Conservation (phyloP, 2,329 filamentous ascomycete species). For the Ambrosiella xylebori region DNA sequence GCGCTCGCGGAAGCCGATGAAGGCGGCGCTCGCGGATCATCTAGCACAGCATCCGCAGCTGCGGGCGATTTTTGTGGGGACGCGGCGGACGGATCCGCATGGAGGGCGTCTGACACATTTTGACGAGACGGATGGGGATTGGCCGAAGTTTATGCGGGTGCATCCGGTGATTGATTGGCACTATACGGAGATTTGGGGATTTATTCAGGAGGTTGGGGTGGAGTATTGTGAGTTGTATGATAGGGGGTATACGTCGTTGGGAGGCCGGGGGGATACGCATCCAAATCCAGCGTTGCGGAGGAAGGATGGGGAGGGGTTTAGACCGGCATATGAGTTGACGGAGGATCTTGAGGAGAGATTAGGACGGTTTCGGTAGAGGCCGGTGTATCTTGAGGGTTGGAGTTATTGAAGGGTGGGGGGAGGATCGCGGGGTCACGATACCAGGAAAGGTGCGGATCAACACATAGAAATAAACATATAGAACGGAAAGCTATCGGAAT, state of each 20-base stretch:
- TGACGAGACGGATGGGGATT: slow-evolving; percentile 71
- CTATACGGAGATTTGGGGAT: slow-evolving; percentile 86
- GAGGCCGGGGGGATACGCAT: slow-evolving; percentile 72
- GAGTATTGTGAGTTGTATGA: slow-evolving; percentile 83
- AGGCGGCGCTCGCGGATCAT: slow-evolving; percentile 74
- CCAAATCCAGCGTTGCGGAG: slow-evolving; percentile 58
- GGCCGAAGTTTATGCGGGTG: slow-evolving; percentile 83
- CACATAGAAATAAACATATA: too few relatives aligned
- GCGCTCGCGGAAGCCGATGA: slow-evolving; percentile 81
- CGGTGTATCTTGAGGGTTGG: neutral
- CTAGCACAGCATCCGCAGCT: slow-evolving; percentile 67
- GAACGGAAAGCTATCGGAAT: too few relatives aligned
- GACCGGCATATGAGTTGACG: slow-evolving; percentile 58
- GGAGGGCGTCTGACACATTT: slow-evolving; percentile 65
- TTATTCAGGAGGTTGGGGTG: slow-evolving; percentile 61
- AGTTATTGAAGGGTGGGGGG: too few relatives aligned
- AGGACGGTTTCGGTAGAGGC: slow-evolving; percentile 37
- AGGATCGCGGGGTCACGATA: too few relatives aligned
- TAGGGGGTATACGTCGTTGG: slow-evolving; percentile 75
- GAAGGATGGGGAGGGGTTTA: slow-evolving; percentile 29
- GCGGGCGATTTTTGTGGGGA: slow-evolving; percentile 60
- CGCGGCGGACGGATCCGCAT: slow-evolving; percentile 81
- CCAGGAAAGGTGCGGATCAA: too few relatives aligned
- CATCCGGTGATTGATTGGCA: slow-evolving; percentile 98
- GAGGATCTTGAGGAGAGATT: slow-evolving; percentile 64